Evolutionary conservation across 257 asterid genomes (phyloP).

Genomic region (Solanum pennellii): DNA sequence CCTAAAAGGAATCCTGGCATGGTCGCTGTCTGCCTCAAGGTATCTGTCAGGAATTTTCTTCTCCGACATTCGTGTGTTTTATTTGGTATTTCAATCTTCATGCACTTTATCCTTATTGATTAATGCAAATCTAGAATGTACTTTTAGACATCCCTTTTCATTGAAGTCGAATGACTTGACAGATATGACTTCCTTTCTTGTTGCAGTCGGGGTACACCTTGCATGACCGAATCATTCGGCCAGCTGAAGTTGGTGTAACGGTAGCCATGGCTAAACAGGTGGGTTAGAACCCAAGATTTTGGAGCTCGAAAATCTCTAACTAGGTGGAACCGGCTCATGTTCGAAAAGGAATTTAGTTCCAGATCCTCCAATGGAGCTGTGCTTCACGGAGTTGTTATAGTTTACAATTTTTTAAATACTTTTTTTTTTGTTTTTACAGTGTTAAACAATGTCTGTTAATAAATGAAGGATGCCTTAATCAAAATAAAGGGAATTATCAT

Average conservation of each 20-base stretch:
- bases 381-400: not conserved
- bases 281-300: not conserved
- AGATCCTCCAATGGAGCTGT: not conserved
- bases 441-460: not conserved
- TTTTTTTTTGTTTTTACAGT: not conserved
- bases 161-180: not conserved
- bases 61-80: not conserved
- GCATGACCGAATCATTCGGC: conserved; percentile 72
- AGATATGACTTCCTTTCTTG: not conserved
- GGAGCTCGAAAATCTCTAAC: not conserved
- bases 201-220: conserved; percentile 61
- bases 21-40: conserved; percentile 87
- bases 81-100: not conserved
- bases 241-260: conserved; percentile 91
- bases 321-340: not conserved
- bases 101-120: not conserved
- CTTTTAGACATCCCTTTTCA: not conserved
- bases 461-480: not conserved
- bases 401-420: not conserved
- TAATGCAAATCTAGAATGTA: not conserved
- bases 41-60: conserved; percentile 2
- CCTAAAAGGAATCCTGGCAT: conserved; percentile 69
- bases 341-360: not conserved
- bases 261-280: conserved; percentile 17
- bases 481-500: no score